A percentile compares a stretch with the other conserved stretches of the same genome.
Evolutionary conservation across 371 early-diverging fungal species (phyloP).

Genomic region (Rozella allomycis): DNA sequence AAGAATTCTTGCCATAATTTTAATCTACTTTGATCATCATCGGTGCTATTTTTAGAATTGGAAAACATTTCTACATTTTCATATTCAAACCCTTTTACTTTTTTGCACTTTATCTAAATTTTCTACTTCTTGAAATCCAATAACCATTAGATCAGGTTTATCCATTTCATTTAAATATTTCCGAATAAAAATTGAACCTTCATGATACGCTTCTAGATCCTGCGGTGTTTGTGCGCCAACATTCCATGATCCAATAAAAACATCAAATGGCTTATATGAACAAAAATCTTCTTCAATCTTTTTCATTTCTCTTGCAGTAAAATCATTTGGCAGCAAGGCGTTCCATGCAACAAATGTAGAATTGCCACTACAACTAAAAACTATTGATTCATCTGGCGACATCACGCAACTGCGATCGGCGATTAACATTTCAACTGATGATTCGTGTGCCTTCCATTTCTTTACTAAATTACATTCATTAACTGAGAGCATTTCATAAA

Average conservation of each 20-base stretch:
- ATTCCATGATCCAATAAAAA: conserved; percentile 59
- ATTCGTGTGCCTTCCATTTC: no score
- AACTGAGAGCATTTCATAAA: no score
- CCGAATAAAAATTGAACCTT: neutral
- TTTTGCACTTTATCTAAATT: conserved; percentile 32
- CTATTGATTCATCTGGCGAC: no score
- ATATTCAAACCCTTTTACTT: conserved; percentile 8
- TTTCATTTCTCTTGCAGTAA: no score
- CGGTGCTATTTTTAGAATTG: neutral
- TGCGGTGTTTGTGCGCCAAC: conserved; percentile 46
- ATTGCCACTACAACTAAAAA: no score
- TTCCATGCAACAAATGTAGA: no score
- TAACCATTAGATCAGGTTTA: conserved; percentile 50
- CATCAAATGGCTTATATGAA: no score
- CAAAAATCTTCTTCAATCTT: no score
- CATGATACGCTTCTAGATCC: conserved; percentile 6
- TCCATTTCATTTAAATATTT: conserved; percentile 6
- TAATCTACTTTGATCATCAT: neutral
- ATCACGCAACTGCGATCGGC: no score
- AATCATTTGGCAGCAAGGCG: no score
- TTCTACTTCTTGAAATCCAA: conserved; percentile 71
- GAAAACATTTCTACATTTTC: neutral
- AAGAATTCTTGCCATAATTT: conserved; percentile 7
- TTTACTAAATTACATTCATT: no score
- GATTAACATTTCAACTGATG: no score